These are phyloP conservation scores for Zygosaccharomyces pseudobailii DNA, from an alignment of 1,139 yeast genomes.

Conservation along the genomic window DNA sequence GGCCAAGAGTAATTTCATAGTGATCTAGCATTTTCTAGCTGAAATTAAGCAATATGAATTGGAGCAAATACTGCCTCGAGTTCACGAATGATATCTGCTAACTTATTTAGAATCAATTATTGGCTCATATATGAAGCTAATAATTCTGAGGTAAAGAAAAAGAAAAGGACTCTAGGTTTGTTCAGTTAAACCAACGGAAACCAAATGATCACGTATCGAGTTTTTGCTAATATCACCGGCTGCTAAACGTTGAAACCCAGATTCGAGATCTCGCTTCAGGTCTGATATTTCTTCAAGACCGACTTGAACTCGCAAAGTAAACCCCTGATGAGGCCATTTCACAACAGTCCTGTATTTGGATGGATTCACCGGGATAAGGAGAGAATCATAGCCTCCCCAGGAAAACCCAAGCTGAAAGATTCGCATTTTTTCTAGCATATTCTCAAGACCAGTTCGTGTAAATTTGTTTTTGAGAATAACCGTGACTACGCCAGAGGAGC, in stretches of 20 bases:
- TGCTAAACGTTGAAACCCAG: conserved; percentile 6
- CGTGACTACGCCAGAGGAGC: conserved; percentile 12
- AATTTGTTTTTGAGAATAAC: conserved; percentile 7
- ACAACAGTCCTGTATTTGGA: conserved; percentile 2
- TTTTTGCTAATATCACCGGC: no score
- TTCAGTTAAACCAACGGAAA: no score
- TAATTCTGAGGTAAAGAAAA: no score
- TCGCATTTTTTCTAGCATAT: conserved; percentile 9
- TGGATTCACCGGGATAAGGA: conserved; percentile 7
- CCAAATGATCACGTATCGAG: no score
- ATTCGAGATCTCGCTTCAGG: conserved; percentile 3
- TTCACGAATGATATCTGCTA: no score
- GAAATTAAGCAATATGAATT: no score
- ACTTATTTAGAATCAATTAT: no score
- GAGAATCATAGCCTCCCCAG: conserved; percentile 15
- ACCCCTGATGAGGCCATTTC: conserved; percentile 5
- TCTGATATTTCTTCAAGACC: conserved; percentile 11
- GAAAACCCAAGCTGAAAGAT: conserved; percentile 11
- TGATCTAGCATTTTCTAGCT: no score
- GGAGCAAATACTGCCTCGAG: no score
- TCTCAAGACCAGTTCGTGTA: conserved; percentile 4
- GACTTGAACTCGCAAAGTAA: conserved; percentile 9
- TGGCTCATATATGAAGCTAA: no score
- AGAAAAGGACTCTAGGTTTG: no score
- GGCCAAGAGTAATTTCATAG: no score